Percentiles rank a stretch among this genome's conserved stretches.
phyloP scores from a whole-genome alignment of 495 filamentous ascomycete genomes.

The Xylaria palmicola region DNA sequence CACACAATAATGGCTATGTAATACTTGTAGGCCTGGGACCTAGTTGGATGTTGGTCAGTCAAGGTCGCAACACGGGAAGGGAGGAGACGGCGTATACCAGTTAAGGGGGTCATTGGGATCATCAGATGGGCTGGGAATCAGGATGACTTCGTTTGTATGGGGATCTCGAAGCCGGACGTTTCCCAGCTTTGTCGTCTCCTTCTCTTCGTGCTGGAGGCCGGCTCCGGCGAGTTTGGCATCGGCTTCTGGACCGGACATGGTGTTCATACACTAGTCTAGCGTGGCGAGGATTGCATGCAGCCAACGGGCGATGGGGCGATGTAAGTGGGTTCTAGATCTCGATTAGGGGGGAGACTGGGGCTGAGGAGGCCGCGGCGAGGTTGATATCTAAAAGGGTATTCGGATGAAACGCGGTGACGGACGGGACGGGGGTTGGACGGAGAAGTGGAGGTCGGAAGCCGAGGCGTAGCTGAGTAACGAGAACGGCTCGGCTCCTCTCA shows the following conservation, averaged over 20 bases:
- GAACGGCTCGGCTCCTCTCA: no score
- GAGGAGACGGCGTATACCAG: constrained; percentile 27
- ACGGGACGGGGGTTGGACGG: no score
- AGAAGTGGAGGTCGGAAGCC: no score
- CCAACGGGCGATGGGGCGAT: background rate
- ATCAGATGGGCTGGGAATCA: constrained; percentile 57
- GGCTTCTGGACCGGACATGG: background rate
- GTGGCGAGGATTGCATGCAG: no score
- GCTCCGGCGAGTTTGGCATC: background rate
- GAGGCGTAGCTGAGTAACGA: no score
- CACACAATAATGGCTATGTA: constrained; percentile 51
- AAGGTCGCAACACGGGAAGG: background rate
- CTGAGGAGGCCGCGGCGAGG: background rate
- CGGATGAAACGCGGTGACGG: background rate
- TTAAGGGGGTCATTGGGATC: constrained; percentile 65
- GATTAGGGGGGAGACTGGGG: background rate
- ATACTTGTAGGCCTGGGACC: constrained; percentile 47
- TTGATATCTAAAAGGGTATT: background rate
- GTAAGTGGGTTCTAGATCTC: background rate
- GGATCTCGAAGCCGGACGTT: constrained; percentile 49
- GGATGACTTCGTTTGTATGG: constrained; percentile 50
- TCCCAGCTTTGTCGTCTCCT: constrained; percentile 38
- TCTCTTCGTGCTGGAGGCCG: constrained; percentile 10
- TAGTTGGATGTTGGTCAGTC: constrained; percentile 15
- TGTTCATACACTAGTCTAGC: background rate